Base-by-base conservation (phyloP, 2,329 filamentous ascomycete species). In the Cladosporium sp. region DNA sequence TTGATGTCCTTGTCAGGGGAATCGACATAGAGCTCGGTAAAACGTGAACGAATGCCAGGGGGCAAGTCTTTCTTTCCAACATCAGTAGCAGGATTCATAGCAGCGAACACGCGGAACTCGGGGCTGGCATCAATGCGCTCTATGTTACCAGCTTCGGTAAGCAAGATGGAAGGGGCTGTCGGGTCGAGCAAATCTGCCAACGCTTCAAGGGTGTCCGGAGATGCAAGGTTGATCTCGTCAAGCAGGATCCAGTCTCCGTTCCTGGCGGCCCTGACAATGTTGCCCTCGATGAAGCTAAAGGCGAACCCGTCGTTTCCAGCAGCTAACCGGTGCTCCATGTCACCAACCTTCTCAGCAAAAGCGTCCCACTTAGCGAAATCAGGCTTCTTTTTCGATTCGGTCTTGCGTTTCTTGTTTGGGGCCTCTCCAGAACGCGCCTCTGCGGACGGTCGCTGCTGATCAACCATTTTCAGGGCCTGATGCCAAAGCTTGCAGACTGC, bases 1-100 rank as follows among this genome's bases (percentile, higher is more conserved):
- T 93, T 89, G 51, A 89, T 72, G 55, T 96, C 88, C 52, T 78
- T 83, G 65, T 99, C 93, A 0, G 93, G 92, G 58, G 89, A 93
- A 49, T 89, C 83, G 19, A 99, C 90, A 65, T 95, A 99, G 18
- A 99, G 77, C 68, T 99, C 93, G 0, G 93, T 97, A 64, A 99
- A 99, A 43, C 91, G 82, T 7, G 91, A 95, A 50, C 92, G 80
- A 38, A 97, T 82, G 1, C 92, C 91, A 49, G 88, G 83, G 0
- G 92, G 90, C 13, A 99, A 74, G 68, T 99, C 93, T 50, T 92
- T 85, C 71, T 99, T 99, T 54, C 95, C 93, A 50, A 96, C 84
- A 72, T 99, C 93, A 3, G 93, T 99, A 4, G 93, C 93, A 24
- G 93, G 93, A 64, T 99, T 99, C 93, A 99, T 99, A 22, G 95